phyloP scores from a whole-genome alignment of 345 rosid species.

The Eucalyptus pumila region DNA sequence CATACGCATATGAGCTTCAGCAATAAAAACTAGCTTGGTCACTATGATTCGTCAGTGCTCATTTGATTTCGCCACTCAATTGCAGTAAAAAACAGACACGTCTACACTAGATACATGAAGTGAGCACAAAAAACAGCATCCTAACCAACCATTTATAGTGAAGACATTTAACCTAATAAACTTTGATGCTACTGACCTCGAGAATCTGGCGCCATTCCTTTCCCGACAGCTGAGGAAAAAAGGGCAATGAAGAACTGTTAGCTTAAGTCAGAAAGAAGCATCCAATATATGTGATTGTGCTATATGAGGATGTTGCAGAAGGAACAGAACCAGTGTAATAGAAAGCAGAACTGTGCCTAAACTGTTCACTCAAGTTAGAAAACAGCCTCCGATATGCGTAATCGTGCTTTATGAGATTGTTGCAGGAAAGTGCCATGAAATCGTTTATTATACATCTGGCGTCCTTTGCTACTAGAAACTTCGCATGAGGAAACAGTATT shows the following conservation, averaged over 20 bases:
- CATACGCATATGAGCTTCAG: constrained; percentile 20
- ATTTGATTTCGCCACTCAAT: neutral
- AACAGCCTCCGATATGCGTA: neutral
- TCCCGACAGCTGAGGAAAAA: constrained; percentile 40
- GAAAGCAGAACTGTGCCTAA: neutral
- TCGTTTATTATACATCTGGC: neutral
- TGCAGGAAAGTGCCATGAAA: neutral
- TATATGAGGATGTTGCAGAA: neutral
- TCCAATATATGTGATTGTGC: neutral
- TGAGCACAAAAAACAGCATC: neutral
- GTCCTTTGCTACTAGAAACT: neutral
- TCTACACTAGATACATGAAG: neutral
- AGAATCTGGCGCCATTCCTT: constrained; percentile 75
- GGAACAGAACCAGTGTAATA: neutral
- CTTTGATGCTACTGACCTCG: constrained; percentile 34
- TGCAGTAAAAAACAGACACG: neutral
- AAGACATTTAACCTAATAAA: neutral
- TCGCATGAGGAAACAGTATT: neutral
- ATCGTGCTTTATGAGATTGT: neutral
- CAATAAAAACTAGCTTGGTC: neutral
- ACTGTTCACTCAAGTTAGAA: neutral
- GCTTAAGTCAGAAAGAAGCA: neutral
- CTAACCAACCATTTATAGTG: neutral
- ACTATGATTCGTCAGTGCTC: neutral
- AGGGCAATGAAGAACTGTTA: neutral